Evolutionary conservation across 345 rosid species (phyloP).

Genomic region (Populus tremula): DNA sequence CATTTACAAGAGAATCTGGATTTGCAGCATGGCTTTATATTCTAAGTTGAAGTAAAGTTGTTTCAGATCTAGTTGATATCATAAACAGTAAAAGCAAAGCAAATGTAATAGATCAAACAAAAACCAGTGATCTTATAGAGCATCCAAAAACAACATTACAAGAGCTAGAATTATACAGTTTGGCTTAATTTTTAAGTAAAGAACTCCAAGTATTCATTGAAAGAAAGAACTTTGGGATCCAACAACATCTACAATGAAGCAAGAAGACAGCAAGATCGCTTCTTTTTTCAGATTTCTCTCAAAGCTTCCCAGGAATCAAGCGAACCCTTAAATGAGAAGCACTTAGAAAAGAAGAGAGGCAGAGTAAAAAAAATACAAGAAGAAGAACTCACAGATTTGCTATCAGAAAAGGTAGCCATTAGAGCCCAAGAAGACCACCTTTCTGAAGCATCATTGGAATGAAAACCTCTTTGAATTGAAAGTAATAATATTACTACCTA

Average conservation of each 20-base stretch:
- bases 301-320: constrained; percentile 8
- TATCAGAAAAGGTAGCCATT: constrained; percentile 24
- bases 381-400: constrained; percentile 37
- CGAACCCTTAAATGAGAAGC: neutral
- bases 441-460: neutral
- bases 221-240: neutral
- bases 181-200: neutral
- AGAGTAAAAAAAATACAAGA: neutral
- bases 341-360: neutral
- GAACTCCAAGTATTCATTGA: neutral
- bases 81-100: neutral
- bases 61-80: constrained; percentile 36
- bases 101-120: constrained; percentile 7
- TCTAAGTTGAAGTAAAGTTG: neutral
- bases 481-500: neutral
- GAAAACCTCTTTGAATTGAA: neutral
- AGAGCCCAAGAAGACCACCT: constrained; percentile 11
- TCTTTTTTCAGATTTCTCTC: neutral
- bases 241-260: neutral
- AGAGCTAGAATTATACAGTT: neutral
- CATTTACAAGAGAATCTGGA: constrained; percentile 6
- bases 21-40: constrained; percentile 9
- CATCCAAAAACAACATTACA: neutral
- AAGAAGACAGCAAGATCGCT: constrained; percentile 1
- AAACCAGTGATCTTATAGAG: neutral